Conservation (phyloP, 805 yeast genomes). For the Yarrowia divulgata region DNA sequence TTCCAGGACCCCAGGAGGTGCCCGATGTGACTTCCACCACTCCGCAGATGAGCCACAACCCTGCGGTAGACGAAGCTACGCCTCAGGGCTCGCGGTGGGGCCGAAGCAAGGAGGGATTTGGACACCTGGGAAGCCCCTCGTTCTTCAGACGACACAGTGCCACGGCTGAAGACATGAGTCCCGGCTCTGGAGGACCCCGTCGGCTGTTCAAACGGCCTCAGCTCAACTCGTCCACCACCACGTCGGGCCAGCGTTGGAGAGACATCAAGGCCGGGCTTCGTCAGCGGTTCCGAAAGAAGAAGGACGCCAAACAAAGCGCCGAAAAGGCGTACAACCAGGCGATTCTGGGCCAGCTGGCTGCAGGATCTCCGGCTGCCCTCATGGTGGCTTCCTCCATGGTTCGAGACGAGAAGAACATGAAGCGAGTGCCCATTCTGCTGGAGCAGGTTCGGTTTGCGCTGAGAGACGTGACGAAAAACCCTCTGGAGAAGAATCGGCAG, state of each 20-base stretch:
- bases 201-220: conserved; percentile 29
- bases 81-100: conserved; percentile 22
- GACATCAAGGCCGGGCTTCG: conserved; percentile 33
- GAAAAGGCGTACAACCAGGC: conserved; percentile 37
- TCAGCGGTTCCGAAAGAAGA: conserved; percentile 35
- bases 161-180: background rate
- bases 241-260: conserved; percentile 35
- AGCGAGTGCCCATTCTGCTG: conserved; percentile 82
- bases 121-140: conserved; percentile 25
- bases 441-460: conserved; percentile 75
- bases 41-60: background rate
- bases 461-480: conserved; percentile 46
- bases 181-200: conserved; percentile 8
- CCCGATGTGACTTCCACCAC: conserved; percentile 27
- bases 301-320: conserved; percentile 7
- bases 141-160: conserved; percentile 31
- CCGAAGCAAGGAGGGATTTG: conserved; percentile 17
- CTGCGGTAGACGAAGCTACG: background rate
- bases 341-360: conserved; percentile 53
- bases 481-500: conserved; percentile 55
- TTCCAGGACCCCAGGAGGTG: conserved; percentile 23
- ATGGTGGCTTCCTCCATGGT: conserved; percentile 76
- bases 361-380: conserved; percentile 50
- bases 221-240: conserved; percentile 7
- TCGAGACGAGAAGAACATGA: conserved; percentile 64